Evolutionary conservation across 306 rosid species (phyloP).

Genomic region (Ammopiptanthus mongolicus): DNA sequence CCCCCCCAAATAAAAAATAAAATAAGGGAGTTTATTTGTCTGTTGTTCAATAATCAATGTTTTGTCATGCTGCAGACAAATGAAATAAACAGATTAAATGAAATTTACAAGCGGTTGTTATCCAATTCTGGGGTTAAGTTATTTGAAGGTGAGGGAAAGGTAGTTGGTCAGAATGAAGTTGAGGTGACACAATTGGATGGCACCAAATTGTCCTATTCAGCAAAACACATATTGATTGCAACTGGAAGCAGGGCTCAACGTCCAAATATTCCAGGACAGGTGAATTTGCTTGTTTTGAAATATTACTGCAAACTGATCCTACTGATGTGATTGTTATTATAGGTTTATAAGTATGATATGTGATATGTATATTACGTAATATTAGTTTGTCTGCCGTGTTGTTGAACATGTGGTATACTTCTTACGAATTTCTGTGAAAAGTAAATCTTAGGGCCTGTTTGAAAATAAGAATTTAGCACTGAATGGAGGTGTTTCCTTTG

Average conservation of each 20-base stretch:
- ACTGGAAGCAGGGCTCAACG: slow-evolving; percentile 88
- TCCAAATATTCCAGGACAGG: slow-evolving; percentile 85
- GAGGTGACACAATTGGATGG: slow-evolving; percentile 97
- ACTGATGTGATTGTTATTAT: neutral
- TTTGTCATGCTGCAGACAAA: slow-evolving; percentile 61
- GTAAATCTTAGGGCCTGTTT: neutral
- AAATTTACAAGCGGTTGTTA: slow-evolving; percentile 87
- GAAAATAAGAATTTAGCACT: neutral
- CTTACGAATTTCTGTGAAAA: neutral
- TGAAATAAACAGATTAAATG: slow-evolving; percentile 84
- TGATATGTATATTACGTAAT: slow-evolving; percentile 1
- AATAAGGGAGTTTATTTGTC: neutral
- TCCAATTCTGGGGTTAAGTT: slow-evolving; percentile 79
- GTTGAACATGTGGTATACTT: neutral
- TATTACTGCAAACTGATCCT: slow-evolving; percentile 4
- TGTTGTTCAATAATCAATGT: neutral
- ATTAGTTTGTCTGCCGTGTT: neutral
- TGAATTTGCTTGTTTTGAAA: slow-evolving; percentile 28
- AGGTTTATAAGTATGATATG: neutral
- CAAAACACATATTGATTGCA: slow-evolving; percentile 88
- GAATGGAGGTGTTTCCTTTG: neutral
- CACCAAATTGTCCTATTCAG: slow-evolving; percentile 82
- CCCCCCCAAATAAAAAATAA: neutral
- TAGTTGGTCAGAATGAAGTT: slow-evolving; percentile 88
- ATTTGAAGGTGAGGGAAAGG: slow-evolving; percentile 90